Base-by-base conservation (phyloP, 1,139 yeast genomes). In the Saccharomyces hybrid region DNA sequence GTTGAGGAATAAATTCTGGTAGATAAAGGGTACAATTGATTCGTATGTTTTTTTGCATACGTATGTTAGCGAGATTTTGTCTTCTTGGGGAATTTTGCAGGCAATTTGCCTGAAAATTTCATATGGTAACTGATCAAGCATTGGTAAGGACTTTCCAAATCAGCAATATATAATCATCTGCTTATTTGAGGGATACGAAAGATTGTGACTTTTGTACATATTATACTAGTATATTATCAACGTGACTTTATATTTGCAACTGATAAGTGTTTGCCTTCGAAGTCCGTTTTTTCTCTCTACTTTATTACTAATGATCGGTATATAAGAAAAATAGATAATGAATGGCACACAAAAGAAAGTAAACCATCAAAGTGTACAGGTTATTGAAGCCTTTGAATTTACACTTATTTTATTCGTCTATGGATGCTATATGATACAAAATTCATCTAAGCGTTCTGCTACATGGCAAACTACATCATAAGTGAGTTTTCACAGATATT, bases 81-180 rank as follows among this genome's bases (percentile, higher is more conserved):
- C 72, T 14, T 57, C 57, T 49, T 67, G 71, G 1, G 67, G 48
- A 5, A 68, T 34, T 9, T 34, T 54, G 3, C 48, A 25, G 9
- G 59, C 56, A 9, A 69, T 55, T 14, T 54, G 53, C 3, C 53
- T 52, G 47, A 62, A 58, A 25, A 67, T 55, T 29, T 69, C 69
- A 42, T 57, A 46, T 1, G 70, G 70, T 11, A 69, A 41, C 27
- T 49, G 52, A 27, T 65, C 65, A 5, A 69, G 51, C 70, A 68
- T 67, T 7, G 23, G 13, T 38, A 23, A 7, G 16, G 14, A 26
- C 29, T 25, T 51, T 48, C 42, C 42, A 11, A 19, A 29, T 11
- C 27, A 44, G 28, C 28, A 16, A 13, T 44, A 11, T 26, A 6
- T 14, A 8, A 7, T 32, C 7, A 8, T 9, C 29, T 25, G 19